Evolutionary conservation across 2,329 filamentous ascomycete genomes (phyloP).

Genomic region (Diaporthe vaccinii): DNA sequence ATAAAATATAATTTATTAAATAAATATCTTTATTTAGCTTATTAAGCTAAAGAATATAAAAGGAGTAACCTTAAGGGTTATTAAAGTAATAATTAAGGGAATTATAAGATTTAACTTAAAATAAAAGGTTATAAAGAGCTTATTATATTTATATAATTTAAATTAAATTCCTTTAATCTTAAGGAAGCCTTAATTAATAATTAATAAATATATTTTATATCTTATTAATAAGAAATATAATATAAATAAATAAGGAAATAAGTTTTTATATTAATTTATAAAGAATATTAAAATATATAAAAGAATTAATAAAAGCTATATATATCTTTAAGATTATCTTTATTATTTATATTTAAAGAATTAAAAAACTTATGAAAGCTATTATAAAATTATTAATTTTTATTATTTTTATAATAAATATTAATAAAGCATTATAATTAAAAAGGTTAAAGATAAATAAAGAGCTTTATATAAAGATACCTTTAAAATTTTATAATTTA

Average conservation of each 20-base stretch:
- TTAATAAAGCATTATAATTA: not conserved
- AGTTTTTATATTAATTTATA: not conserved
- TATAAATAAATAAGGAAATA: not conserved
- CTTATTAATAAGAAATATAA: not conserved
- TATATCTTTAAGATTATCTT: not conserved
- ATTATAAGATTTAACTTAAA: not conserved
- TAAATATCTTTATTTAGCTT: not conserved
- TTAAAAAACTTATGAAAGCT: not conserved
- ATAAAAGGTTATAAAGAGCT: not conserved
- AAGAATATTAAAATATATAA: not conserved
- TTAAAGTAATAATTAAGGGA: not conserved
- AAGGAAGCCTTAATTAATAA: not conserved
- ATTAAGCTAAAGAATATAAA: not conserved
- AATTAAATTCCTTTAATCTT: not conserved
- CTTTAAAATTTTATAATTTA: not conserved
- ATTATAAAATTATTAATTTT: not conserved
- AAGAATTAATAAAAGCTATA: not conserved
- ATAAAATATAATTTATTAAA: not conserved
- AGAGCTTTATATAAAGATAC: not conserved
- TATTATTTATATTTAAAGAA: not conserved
- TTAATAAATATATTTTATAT: not conserved
- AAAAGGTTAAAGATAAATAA: too few species aligned
- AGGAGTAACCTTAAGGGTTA: not conserved
- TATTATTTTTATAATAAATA: not conserved
- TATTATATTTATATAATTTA: not conserved